Conservation (phyloP, 1,284 basidiomycete species). For the Malassezia psittaci region DNA sequence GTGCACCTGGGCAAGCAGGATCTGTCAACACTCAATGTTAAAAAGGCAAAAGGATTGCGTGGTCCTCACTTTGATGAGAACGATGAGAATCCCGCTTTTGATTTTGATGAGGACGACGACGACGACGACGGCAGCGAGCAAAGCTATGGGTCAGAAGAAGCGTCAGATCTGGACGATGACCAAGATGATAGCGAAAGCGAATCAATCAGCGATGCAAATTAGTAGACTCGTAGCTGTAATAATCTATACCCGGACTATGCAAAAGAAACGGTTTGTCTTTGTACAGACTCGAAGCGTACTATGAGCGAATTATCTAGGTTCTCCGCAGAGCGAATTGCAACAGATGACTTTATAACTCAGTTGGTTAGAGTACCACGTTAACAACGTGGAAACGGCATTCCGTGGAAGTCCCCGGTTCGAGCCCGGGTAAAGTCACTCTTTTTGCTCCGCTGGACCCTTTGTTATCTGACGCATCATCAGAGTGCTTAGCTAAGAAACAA, state of each 20-base stretch:
- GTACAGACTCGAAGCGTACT: too few relatives aligned
- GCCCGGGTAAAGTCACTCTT: slow-evolving; percentile 19
- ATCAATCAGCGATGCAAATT: background rate
- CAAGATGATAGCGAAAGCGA: background rate
- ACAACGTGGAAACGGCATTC: slow-evolving; percentile 9
- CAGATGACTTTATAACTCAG: slow-evolving; percentile 18
- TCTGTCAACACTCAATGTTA: slow-evolving; percentile 68
- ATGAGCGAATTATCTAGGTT: too few relatives aligned
- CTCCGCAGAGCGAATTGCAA: background rate
- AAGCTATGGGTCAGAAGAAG: slow-evolving; percentile 8
- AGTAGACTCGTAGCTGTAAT: background rate
- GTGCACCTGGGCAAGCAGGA: slow-evolving; percentile 87
- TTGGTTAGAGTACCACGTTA: slow-evolving; percentile 24
- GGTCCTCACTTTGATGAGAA: slow-evolving; percentile 24
- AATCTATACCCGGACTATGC: background rate
- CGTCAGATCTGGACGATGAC: background rate
- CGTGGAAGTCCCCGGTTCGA: slow-evolving; percentile 23
- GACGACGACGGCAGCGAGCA: slow-evolving; percentile 23
- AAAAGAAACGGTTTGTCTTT: too few relatives aligned
- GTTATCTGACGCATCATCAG: too few relatives aligned
- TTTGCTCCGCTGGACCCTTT: background rate
- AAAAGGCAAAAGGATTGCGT: slow-evolving; percentile 77
- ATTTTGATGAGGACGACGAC: slow-evolving; percentile 23
- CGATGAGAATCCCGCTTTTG: slow-evolving; percentile 19
- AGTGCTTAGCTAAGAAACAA: too few relatives aligned